These are phyloP conservation scores for Microcyclospora tardicrescens DNA, from an alignment of 2,329 filamentous ascomycete species.

Conservation along the genomic window DNA sequence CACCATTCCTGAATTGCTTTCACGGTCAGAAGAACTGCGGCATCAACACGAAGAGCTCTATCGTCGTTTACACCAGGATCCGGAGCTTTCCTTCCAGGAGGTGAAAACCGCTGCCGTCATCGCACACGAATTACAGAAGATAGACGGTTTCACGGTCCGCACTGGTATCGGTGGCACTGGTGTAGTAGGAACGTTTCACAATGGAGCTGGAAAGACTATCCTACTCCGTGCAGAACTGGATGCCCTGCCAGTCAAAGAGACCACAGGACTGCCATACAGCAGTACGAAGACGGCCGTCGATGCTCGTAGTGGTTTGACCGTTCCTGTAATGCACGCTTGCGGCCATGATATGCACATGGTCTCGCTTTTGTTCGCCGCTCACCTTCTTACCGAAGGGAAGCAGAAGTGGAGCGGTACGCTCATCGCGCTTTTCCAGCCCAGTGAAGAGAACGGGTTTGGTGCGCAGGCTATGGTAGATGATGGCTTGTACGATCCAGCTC, in stretches of 20 bases:
- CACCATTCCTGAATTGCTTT: no score
- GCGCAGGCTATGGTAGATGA: slow-evolving; percentile 51
- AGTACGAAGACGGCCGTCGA: slow-evolving; percentile 32
- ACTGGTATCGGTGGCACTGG: slow-evolving; percentile 46
- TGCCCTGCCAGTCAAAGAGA: slow-evolving; percentile 45
- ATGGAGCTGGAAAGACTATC: slow-evolving; percentile 42
- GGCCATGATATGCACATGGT: slow-evolving; percentile 56
- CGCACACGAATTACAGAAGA: no score
- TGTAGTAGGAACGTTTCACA: slow-evolving; percentile 42
- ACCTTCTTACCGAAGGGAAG: slow-evolving; percentile 34
- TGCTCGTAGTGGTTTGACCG: slow-evolving; percentile 32
- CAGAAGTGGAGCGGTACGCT: slow-evolving; percentile 49
- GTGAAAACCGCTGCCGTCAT: no score
- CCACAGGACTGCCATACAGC: slow-evolving; percentile 43
- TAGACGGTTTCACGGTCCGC: slow-evolving; percentile 31
- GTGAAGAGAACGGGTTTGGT: slow-evolving; percentile 50
- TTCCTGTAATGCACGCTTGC: slow-evolving; percentile 55
- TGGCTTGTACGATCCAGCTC: slow-evolving; percentile 36
- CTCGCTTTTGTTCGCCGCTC: slow-evolving; percentile 42
- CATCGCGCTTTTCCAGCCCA: slow-evolving; percentile 53
- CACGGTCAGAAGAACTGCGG: no score
- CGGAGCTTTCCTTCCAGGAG: no score
- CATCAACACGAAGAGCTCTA: no score
- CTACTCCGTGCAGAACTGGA: slow-evolving; percentile 52
- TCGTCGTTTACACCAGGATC: no score